Evolutionary conservation across 306 rosid genomes (phyloP).

Genomic region (Carpinus viminea): DNA sequence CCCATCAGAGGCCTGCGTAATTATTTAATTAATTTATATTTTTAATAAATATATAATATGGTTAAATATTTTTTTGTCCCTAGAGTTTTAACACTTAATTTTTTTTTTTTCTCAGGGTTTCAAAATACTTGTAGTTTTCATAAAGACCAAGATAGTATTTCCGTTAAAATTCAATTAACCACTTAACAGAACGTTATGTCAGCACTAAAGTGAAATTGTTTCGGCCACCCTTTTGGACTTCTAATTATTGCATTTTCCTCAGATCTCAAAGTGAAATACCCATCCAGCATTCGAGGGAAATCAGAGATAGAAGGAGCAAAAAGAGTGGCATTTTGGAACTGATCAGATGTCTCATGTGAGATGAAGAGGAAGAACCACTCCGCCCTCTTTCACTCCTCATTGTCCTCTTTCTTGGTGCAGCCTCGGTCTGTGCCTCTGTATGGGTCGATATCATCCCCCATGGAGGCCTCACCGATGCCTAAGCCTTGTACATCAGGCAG

Average conservation of each 20-base stretch:
- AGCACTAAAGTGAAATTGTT: too few species aligned
- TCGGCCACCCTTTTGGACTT: too few species aligned
- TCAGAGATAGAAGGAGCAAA: neutral
- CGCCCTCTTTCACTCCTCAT: slow-evolving; percentile 18
- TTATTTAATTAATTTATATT: too few species aligned
- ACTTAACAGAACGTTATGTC: too few species aligned
- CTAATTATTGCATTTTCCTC: slow-evolving; percentile 2
- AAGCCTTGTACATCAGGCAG: slow-evolving; percentile 61
- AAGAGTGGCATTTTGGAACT: slow-evolving; percentile 38
- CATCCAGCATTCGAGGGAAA: neutral
- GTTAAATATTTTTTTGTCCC: too few species aligned
- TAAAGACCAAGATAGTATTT: too few species aligned
- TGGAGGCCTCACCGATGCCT: slow-evolving; percentile 57
- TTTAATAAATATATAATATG: too few species aligned
- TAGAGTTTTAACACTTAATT: too few species aligned
- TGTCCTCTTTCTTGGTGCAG: slow-evolving; percentile 27
- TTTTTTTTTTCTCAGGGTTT: too few species aligned
- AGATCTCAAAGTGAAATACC: slow-evolving; percentile 34
- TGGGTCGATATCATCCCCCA: slow-evolving; percentile 22
- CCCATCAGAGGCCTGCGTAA: too few species aligned
- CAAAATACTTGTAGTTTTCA: too few species aligned
- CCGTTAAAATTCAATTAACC: too few species aligned
- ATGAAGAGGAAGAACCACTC: slow-evolving; percentile 69
- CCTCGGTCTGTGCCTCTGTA: slow-evolving; percentile 20
- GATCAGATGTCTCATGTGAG: slow-evolving; percentile 77